Base-by-base conservation (phyloP, 2,329 filamentous ascomycete genomes). In the Nemania serpens region DNA sequence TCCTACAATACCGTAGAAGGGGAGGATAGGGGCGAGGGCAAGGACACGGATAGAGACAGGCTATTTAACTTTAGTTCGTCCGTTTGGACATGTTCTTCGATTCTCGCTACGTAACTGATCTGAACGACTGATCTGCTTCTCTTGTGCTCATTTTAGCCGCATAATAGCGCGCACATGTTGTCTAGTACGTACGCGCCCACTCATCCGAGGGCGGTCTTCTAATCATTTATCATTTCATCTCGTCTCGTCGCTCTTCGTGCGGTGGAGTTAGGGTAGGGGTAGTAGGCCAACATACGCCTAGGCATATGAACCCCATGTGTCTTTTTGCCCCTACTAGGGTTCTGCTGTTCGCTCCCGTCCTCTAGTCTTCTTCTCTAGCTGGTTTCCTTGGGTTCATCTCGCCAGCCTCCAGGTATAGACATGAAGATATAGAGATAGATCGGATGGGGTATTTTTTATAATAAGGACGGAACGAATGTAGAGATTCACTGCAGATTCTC, bases 401-500 rank as follows among this genome's bases (percentile, higher is more conserved):
- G 33, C 17, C 46, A 36, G 41, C 33, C 34, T 6, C 45, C 3
- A 34, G 36, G 45, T 58, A 55, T 58, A 43, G 39, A 18, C 45
- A 29, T 29, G 25, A 29, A 29, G 25, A 29, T 29, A 7, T 29
- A 29, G 25, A 12, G 45, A 45, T 46, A 34, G 41, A 45, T 34
- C 12, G 20, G 5, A 37, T 54, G 45, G 37, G 58, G 46, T 52
- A 13, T 4, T 7, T 41, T 22, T 54, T 58, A 64, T 62, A 59
- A 18, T 50, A 63, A 18, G 42, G 59, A 59, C 49, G 41, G 53
- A 33, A 56, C 25, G 6, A 37, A n/a, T 5, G 2, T 42, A n/a
- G 43, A 13, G 15, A 64, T 61, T 66, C 65, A 67, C 50, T 66
- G 58, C 42, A 87, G 74, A 74, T 76, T 87, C 83, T 99, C 95